Percentiles rank a stretch among this genome's conserved stretches.
Conservation (phyloP, 495 filamentous ascomycete genomes). For the Aspergillus hancockii region DNA sequence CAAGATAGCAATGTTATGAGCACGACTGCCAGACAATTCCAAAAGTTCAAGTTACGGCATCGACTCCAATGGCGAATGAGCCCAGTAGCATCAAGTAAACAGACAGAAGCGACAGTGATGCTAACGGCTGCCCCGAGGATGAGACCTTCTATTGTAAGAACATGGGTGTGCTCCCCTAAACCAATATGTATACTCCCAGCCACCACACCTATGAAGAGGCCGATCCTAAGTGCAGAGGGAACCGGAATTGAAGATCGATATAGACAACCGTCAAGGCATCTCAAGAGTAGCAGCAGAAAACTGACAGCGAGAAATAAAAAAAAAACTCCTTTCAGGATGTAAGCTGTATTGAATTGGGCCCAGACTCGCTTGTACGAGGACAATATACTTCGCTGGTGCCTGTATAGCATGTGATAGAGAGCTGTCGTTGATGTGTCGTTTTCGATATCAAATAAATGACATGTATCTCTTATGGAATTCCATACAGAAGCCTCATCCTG, state of each 20-base stretch:
- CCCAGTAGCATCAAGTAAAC: conserved; percentile 31
- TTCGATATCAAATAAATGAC: conserved; percentile 12
- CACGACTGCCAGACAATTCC: conserved; percentile 80
- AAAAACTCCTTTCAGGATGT: conserved; percentile 8
- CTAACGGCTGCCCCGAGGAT: background rate
- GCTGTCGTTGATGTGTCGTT: background rate
- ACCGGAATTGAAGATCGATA: background rate
- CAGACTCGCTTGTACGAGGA: conserved; percentile 5
- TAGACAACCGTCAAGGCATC: background rate
- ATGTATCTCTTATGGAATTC: conserved; percentile 47
- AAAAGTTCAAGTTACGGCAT: conserved; percentile 43
- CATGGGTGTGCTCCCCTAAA: background rate
- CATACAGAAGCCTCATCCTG: conserved; percentile 56
- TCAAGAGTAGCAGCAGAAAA: background rate
- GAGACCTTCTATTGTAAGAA: background rate
- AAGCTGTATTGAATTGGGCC: conserved; percentile 2
- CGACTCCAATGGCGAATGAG: background rate
- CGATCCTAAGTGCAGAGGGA: background rate
- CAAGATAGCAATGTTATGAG: conserved; percentile 80
- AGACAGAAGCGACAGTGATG: conserved; percentile 43
- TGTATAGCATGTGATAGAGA: background rate
- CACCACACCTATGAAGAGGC: background rate
- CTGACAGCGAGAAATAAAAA: background rate
- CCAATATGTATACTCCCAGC: background rate
- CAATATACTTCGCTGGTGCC: conserved; percentile 7